Evolutionary conservation across 176 grass and related monocot species (phyloP).

Genomic region (Raddia distichophylla): DNA sequence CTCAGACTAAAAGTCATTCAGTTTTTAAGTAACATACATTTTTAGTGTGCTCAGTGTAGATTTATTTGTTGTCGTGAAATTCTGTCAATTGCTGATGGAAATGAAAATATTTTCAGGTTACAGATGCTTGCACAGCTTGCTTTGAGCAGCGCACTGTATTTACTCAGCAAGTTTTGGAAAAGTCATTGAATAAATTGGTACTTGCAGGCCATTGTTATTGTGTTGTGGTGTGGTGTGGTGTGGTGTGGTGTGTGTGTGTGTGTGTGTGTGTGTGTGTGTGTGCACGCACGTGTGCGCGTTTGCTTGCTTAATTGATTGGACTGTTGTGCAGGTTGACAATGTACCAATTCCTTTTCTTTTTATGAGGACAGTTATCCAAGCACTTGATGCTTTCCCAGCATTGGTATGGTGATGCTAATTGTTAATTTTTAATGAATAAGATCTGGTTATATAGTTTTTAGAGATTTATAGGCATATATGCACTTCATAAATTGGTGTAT

Average conservation of each 20-base stretch:
- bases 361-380: slow-evolving; percentile 99
- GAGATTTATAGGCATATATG: background rate
- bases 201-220: slow-evolving; percentile 5
- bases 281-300: too few species aligned
- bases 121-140: slow-evolving; percentile 93
- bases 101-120: slow-evolving; percentile 69
- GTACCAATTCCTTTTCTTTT: slow-evolving; percentile 95
- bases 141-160: slow-evolving; percentile 98
- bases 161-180: slow-evolving; percentile 97
- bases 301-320: slow-evolving; percentile 37
- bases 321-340: slow-evolving; percentile 74
- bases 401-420: slow-evolving; percentile 64
- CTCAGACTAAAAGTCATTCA: slow-evolving; percentile 3
- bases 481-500: slow-evolving; percentile 13
- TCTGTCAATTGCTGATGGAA: slow-evolving; percentile 30
- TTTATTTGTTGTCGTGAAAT: slow-evolving; percentile 17
- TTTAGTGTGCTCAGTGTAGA: background rate
- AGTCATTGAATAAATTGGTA: slow-evolving; percentile 92
- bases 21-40: background rate
- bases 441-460: slow-evolving; percentile 31
- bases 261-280: too few species aligned
- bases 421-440: slow-evolving; percentile 23
- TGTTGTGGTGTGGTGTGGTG: too few species aligned
- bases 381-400: slow-evolving; percentile 94
- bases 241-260: too few species aligned